These are phyloP conservation scores for Leccinum uliginosum DNA, from an alignment of 768 basidiomycete genomes.

Conservation along the genomic window DNA sequence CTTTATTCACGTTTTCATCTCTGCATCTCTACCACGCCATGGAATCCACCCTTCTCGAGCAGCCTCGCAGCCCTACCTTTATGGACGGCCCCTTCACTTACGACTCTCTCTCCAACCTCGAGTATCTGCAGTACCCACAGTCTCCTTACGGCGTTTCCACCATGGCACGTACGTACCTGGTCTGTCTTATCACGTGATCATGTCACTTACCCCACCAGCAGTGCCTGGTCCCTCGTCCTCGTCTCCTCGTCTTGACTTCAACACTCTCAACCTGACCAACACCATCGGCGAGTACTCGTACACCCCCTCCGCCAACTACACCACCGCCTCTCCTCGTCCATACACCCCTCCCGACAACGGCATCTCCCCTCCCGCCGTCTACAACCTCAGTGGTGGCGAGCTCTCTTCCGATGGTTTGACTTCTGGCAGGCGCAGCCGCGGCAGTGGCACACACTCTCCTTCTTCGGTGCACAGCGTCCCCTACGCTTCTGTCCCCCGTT, in stretches of 20 bases:
- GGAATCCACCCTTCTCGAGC: conserved; percentile 50
- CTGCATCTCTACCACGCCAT: conserved; percentile 36
- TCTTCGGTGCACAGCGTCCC: conserved; percentile 44
- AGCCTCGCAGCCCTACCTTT: conserved; percentile 47
- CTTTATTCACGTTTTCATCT: conserved; percentile 32
- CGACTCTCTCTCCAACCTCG: conserved; percentile 42
- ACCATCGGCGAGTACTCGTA: conserved; percentile 58
- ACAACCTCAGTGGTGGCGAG: conserved; percentile 67
- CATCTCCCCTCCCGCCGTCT: conserved; percentile 71
- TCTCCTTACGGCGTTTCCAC: conserved; percentile 56
- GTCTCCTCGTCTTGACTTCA: conserved; percentile 62
- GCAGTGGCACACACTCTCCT: conserved; percentile 57
- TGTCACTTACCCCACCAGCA: conserved; percentile 23
- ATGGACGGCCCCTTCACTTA: conserved; percentile 46
- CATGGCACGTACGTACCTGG: conserved; percentile 52
- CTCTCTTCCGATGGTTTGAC: conserved; percentile 67
- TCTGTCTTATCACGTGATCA: neutral
- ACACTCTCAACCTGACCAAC: conserved; percentile 53
- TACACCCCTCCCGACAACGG: conserved; percentile 66
- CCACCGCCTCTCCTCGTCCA: conserved; percentile 52
- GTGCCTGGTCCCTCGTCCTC: conserved; percentile 50
- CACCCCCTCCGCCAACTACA: conserved; percentile 51
- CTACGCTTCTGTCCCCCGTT: conserved; percentile 63
- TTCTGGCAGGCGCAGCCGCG: conserved; percentile 65
- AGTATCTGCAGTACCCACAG: conserved; percentile 70